These are phyloP conservation scores for Chytriomyces sp. DNA, from an alignment of 192 early-diverging fungal species.

Conservation along the genomic window DNA sequence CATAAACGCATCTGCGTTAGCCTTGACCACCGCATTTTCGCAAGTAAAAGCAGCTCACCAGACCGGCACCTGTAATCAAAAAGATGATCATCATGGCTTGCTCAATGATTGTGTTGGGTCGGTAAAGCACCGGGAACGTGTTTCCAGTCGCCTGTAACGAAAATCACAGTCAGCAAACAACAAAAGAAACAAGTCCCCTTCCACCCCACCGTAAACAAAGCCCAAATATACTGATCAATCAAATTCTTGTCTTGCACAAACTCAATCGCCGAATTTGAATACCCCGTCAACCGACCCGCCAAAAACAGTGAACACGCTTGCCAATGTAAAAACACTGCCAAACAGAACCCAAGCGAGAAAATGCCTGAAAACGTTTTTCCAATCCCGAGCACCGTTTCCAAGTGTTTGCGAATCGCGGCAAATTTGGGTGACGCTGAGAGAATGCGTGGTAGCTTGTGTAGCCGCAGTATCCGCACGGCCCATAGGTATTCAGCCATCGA, in stretches of 20 bases:
- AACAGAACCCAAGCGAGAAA: constrained; percentile 31
- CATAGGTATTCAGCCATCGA: constrained; percentile 1
- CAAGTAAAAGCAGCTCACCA: constrained; percentile 15
- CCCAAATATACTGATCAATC: constrained; percentile 48
- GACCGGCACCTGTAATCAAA: constrained; percentile 39
- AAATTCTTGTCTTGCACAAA: constrained; percentile 29
- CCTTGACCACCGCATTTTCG: neutral
- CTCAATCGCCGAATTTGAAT: constrained; percentile 28
- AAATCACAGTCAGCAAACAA: constrained; percentile 5
- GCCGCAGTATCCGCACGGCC: neutral
- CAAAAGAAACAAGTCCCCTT: constrained; percentile 5
- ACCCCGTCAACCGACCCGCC: constrained; percentile 32
- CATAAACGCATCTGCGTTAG: too few relatives aligned
- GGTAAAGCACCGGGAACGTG: constrained; percentile 40
- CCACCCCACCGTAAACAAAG: constrained; percentile 25
- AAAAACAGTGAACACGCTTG: constrained; percentile 48
- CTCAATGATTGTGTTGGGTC: constrained; percentile 39
- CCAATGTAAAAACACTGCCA: constrained; percentile 47
- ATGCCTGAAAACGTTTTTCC: constrained; percentile 48
- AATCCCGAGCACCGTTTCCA: constrained; percentile 36
- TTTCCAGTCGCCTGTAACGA: constrained; percentile 35
- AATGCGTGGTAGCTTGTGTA: constrained; percentile 17
- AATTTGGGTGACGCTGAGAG: constrained; percentile 14
- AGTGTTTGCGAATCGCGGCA: neutral
- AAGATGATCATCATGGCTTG: constrained; percentile 42